Evolutionary conservation across 768 basidiomycete species (phyloP), one percentile per base, ranked within the genome.

Genomic region (Collybia sordida): DNA sequence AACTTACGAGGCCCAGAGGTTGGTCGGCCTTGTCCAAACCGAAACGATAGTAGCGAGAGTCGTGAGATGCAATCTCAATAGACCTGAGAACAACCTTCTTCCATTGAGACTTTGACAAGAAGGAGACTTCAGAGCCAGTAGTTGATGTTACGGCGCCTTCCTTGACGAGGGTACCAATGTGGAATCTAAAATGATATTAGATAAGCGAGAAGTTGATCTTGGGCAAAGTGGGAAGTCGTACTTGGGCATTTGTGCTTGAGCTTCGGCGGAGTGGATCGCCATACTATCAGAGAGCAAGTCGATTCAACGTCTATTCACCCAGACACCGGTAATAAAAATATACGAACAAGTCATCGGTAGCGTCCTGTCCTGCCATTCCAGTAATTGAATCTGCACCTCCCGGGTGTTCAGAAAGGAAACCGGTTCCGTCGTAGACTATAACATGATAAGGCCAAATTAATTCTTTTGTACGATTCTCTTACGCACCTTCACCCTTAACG

Each of bases 181-280:
- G 55, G 42, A 48, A 48, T 25, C 45, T 47, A 28, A 25, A 37
- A 0, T 15, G 25, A 6, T 43, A 35, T 18, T 46, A 40, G 39
- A 40, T 40, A 19, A 7, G 39, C 31, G 31, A 11, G 11, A 5
- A 27, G 11, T 27, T 27, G 31, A 31, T 6, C 14, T 31, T 11
- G 14, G 31, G 31, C 11, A 31, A 31, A 11, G 6, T 11, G 14
- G 11, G 14, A 4, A 40, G 7, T n/a, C 34, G 11, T 66, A 78
- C 55, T 75, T 70, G 0, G 69, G 72, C 7, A 83, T 66, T 58
- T 77, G 72, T 19, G 49, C 50, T 46, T 70, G 74, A 2, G 75
- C 80, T 49, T 79, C 77, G 7, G 69, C 62, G n/a, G 78, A 80
- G 61, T 83, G 83, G 45, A 85, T 83, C 0, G 81, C 78, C 62